Conservation (phyloP, 371 early-diverging fungal genomes). For the Saksenaea oblongispora region DNA sequence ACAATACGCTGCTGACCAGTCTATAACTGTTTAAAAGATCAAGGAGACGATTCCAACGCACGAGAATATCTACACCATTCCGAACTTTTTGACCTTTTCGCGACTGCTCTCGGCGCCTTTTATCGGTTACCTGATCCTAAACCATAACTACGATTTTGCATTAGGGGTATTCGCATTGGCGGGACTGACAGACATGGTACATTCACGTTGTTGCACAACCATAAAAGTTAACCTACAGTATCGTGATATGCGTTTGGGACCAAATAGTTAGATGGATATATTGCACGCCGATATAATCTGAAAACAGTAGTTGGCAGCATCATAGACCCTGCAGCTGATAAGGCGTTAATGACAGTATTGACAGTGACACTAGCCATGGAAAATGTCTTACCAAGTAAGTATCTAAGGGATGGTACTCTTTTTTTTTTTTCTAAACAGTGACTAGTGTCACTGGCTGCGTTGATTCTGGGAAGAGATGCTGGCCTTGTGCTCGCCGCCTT, state of each 20-base stretch:
- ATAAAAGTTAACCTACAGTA: background rate
- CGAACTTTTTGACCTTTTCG: slow-evolving; percentile 83
- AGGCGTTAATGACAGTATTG: slow-evolving; percentile 90
- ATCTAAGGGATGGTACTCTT: background rate
- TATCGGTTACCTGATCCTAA: slow-evolving; percentile 85
- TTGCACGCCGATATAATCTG: slow-evolving; percentile 88
- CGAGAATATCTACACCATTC: slow-evolving; percentile 89
- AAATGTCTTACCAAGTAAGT: slow-evolving; percentile 78
- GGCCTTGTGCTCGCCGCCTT: slow-evolving; percentile 79
- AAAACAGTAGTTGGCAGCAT: slow-evolving; percentile 87
- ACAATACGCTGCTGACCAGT: background rate
- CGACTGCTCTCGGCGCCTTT: slow-evolving; percentile 80
- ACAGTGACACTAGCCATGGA: slow-evolving; percentile 79
- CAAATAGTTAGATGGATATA: slow-evolving; percentile 83
- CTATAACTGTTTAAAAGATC: slow-evolving; percentile 11
- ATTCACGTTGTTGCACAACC: slow-evolving; percentile 9
- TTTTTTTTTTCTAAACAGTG: slow-evolving; percentile 7
- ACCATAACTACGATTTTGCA: slow-evolving; percentile 70
- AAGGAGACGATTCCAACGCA: slow-evolving; percentile 31
- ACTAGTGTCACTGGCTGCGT: slow-evolving; percentile 71
- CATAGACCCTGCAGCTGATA: slow-evolving; percentile 97
- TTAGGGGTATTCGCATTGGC: slow-evolving; percentile 76
- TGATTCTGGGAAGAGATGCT: slow-evolving; percentile 90
- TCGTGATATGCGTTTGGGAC: background rate
- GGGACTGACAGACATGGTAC: slow-evolving; percentile 84